Base-by-base conservation (phyloP, 1,139 yeast species). In the Geotrichum macrosporum region DNA sequence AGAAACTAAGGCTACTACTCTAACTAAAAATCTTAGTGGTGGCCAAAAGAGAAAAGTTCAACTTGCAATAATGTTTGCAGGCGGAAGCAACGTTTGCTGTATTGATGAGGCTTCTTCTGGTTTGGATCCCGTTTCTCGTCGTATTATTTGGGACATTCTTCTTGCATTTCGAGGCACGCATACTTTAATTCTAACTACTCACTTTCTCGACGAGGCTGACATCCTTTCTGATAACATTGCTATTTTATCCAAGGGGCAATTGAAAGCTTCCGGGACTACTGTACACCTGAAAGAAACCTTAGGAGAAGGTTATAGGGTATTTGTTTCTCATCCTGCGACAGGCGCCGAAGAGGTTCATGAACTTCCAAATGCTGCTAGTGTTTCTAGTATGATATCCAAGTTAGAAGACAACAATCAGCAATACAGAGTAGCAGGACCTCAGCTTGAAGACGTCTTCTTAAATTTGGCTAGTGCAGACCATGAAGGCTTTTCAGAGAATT, bases 31-130 rank as follows among this genome's bases (percentile, higher is more conserved):
- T 31, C 72, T 88, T 51, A 84, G 94, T 41, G 96, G 96, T 52
- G 96, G 96, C 39, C 96, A 87, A 67, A 87, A 86, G 69, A 92
- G 96, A 1, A 81, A 95, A 70, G 72, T 88, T 46, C 85, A 95
- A 4, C 74, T 88, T 50, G 96, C 95, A 0, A 57, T 66, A 30
- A 64, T 65, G 62, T 61, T 67, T 54, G 61, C 61, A 21, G 70
- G 70, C 13, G 67, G 64, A 4, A 60, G 66, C 33, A 58, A 62
- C 40, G 59, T 66, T 3, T 66, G 70, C 49, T 65, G 68, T 44
- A 59, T 66, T 32, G 70, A 66, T 47, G 70, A 66, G 44, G 70
- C 65, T 3, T 64, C 69, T 8, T 66, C 70, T 9, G 70, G 70
- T 1, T 52, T 66, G 26, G 70, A 66, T 55, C 70, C 70, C 1